Evolutionary conservation across 345 rosid genomes (phyloP), one percentile per base, ranked within the genome.

Genomic region (Stellera chamaejasme): DNA sequence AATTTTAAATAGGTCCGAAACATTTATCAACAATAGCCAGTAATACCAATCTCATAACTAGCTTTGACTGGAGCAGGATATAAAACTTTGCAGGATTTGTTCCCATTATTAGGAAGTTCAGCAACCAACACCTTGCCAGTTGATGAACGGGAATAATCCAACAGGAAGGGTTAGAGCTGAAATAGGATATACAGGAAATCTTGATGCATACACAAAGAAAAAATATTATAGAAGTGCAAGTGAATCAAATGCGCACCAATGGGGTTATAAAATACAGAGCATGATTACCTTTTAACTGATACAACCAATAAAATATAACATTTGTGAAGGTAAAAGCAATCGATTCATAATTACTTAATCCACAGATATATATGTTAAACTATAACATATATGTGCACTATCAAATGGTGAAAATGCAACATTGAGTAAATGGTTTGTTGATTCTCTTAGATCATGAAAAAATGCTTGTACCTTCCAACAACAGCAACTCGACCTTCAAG

Each of bases 41-140:
- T 59, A 74, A 54, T 70, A 93, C 97, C 97, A 50, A 89, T 89
- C 55, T 93, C 99, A 64, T 66, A 78, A 77, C 97, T 69, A 72
- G 99, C 92, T 74, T 87, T 93, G 52, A 68, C 61, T 44, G 99
- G 89, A 68, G 99, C 95, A 14, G 99, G 99, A 77, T 93, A 93
- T 72, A 93, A 79, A 64, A 93, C 97, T 15, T 76, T 82, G 63
- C 89, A 79, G 58, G 55, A 79, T 75, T 72, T 71, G 53, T 75
- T 73, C 36, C 74, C 82, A 48, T 61, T 73, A 61, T 62, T 77
- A 41, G 97, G 99, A 72, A 93, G 99, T 78, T 93, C 96, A n/a
- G 75, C 75, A 75, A 97, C 96, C 79, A 93, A 79, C 58, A 89
- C 80, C 67, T 82, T 84, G 36, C 94, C 97, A 0, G 90, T 89